Evolutionary conservation across 306 rosid species (phyloP), one percentile per base, ranked within the genome.

Genomic region (Benincasa hispida): DNA sequence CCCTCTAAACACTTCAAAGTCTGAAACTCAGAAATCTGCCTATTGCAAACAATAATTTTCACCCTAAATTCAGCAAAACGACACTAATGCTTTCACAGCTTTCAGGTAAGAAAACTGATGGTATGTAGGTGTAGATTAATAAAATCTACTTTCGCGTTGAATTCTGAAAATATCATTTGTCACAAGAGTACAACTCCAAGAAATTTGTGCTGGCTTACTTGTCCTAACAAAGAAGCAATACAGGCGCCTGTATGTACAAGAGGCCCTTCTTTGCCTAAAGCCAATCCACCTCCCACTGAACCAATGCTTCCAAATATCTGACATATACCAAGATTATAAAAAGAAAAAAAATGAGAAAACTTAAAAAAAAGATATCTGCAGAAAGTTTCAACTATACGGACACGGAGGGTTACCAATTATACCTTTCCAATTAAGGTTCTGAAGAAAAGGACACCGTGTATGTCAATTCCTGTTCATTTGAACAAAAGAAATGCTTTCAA

Each of bases 341-440:
- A 73, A 61, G 41, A 76, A 70, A 72, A 70, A 72, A 13, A 79
- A 79, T 68, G 75, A 41, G 22, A 59, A 42, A 37, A 14, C 15
- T 57, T 14, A 8, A 76, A 75, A 21, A 56, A n/a, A n/a, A 9
- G 2, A 37, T 50, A 30, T 30, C 18, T 19, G 65, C 75, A 70
- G n/a, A 70, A 70, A 57, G 60, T 58, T 53, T 50, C 30, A 68
- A 55, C 69, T 56, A 75, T 24, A 51, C 77, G 79, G 65, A 75
- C 5, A 75, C n/a, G 21, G 47, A 50, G 21, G 48, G 50, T 45
- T 55, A 32, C 17, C 60, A 67, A 62, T 78, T 85, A 25, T 55
- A 94, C 98, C 97, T 94, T 92, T 82, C 99, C 96, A 51, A 94
- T 88, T 88, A 94, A 86, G 85, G 99, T 94, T 94, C 99, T 89